Conservation (phyloP, 352 stramenopile genomes). For the Globisporangium solare region DNA sequence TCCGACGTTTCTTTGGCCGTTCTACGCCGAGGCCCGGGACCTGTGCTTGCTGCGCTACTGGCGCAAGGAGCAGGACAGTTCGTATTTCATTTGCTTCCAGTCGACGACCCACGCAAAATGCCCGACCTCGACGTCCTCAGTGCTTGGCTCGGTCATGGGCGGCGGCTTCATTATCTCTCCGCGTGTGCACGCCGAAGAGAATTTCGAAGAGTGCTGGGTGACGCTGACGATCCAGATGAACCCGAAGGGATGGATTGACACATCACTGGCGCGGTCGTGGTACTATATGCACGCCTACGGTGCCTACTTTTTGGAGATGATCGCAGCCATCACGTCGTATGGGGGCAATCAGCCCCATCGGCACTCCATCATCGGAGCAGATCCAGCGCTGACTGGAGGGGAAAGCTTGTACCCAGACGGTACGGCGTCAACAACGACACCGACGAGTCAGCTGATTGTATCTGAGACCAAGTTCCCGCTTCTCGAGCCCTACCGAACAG, state of each 20-base stretch:
- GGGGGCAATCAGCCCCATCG: not conserved
- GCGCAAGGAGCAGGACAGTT: conserved; percentile 74
- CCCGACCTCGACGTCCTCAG: conserved; percentile 22
- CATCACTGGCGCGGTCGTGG: conserved; percentile 45
- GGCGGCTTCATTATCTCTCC: conserved; percentile 72
- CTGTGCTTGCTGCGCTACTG: conserved; percentile 78
- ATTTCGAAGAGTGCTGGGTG: conserved; percentile 74
- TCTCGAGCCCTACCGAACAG: conserved; percentile 60
- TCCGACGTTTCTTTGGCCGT: conserved; percentile 66
- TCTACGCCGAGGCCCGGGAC: conserved; percentile 61
- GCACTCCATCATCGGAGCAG: not conserved
- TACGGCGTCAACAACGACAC: conserved; percentile 17
- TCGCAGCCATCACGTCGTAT: conserved; percentile 42
- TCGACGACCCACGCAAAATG: conserved; percentile 68
- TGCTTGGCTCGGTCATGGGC: conserved; percentile 62
- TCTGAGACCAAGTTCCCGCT: conserved; percentile 55
- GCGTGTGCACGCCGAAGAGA: conserved; percentile 46
- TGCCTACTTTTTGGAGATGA: conserved; percentile 75
- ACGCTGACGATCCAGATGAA: conserved; percentile 80
- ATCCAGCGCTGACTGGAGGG: not conserved
- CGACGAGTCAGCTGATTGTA: conserved; percentile 52
- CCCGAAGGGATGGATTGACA: conserved; percentile 75
- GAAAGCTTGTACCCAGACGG: conserved; percentile 2
- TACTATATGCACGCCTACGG: conserved; percentile 78
- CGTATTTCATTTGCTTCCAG: conserved; percentile 85